These are phyloP conservation scores for Aegilops longissima DNA, from an alignment of 176 grass and related monocot species.

Conservation along the genomic window DNA sequence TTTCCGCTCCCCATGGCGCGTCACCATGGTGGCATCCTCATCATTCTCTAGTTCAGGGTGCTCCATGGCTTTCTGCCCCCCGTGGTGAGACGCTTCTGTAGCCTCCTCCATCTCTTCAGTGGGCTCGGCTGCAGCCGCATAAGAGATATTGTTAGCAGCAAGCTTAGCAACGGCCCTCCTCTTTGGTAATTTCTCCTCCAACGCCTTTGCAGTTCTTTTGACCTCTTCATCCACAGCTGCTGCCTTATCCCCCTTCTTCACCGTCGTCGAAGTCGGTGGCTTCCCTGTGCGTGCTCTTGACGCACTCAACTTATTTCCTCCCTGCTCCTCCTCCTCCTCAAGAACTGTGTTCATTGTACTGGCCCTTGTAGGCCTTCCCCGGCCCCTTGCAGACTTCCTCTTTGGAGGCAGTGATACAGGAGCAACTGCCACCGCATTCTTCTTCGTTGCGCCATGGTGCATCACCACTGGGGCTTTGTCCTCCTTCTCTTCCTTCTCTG, in stretches of 20 bases:
- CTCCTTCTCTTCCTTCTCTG: neutral
- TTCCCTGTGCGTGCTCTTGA: neutral
- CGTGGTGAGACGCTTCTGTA: neutral
- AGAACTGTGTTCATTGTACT: constrained; percentile 3
- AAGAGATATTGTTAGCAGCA: neutral
- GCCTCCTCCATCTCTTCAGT: neutral
- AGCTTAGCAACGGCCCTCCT: constrained; percentile 5
- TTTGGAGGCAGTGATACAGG: constrained; percentile 11
- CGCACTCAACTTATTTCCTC: neutral
- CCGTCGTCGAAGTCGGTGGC: neutral
- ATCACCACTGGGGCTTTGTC: neutral
- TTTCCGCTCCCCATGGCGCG: neutral
- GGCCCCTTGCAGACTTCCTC: constrained; percentile 6
- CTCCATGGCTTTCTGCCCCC: constrained; percentile 1
- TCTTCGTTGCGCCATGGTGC: constrained; percentile 24
- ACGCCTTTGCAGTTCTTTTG: neutral
- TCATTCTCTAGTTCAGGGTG: neutral
- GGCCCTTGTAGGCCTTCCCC: constrained; percentile 1
- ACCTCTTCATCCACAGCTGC: neutral
- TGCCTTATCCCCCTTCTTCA: constrained; percentile 2
- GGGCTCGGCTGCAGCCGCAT: neutral
- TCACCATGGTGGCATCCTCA: neutral
- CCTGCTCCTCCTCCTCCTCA: constrained; percentile 9
- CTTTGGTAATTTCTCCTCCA: neutral
- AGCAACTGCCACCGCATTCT: neutral